These are phyloP conservation scores for Borovskyia barvae DNA, from an alignment of 208 protist genomes.

Conservation along the genomic window DNA sequence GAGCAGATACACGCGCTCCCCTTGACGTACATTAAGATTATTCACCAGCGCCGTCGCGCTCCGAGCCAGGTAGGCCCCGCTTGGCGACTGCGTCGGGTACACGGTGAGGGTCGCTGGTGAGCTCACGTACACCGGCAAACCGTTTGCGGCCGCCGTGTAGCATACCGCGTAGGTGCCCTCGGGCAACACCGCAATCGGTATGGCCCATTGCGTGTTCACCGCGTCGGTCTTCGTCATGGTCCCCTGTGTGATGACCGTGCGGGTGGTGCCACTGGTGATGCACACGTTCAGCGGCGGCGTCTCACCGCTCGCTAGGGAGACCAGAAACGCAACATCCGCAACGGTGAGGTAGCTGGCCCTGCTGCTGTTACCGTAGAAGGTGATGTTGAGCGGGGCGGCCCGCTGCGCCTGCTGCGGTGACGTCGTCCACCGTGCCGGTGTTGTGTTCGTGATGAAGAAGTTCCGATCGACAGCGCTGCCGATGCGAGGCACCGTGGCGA, in stretches of 20 bases:
- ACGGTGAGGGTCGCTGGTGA: constrained; percentile 52
- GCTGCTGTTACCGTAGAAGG: constrained; percentile 43
- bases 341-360: constrained; percentile 40
- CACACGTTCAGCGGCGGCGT: constrained; percentile 7
- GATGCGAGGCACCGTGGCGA: constrained; percentile 61
- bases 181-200: constrained; percentile 31
- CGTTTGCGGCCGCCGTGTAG: constrained; percentile 61
- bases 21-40: constrained; percentile 41
- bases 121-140: constrained; percentile 53
- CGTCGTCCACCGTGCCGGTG: constrained; percentile 53
- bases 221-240: constrained; percentile 27
- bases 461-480: constrained; percentile 51
- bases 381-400: constrained; percentile 44
- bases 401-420: constrained; percentile 55
- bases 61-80: constrained; percentile 57
- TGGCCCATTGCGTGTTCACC: constrained; percentile 65
- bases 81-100: constrained; percentile 66
- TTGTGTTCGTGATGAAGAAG: constrained; percentile 35
- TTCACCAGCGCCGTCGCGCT: constrained; percentile 11
- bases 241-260: neutral
- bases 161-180: constrained; percentile 74
- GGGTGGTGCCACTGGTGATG: neutral
- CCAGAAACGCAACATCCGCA: constrained; percentile 61
- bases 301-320: constrained; percentile 18
- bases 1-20: constrained; percentile 81